Evolutionary conservation across 2,329 filamentous ascomycete genomes (phyloP).

Genomic region (Coniochaeta pulveracea): DNA sequence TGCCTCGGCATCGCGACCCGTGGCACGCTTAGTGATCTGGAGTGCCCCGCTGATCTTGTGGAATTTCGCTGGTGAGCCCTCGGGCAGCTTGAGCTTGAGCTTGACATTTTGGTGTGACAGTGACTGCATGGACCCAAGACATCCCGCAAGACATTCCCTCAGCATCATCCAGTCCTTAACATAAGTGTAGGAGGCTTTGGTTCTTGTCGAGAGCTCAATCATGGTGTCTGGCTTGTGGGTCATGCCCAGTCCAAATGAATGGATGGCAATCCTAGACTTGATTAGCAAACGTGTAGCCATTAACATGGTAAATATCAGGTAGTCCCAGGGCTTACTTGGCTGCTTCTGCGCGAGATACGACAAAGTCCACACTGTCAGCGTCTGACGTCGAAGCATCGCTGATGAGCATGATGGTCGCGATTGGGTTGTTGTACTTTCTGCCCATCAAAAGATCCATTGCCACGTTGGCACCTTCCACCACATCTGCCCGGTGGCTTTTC

Average conservation of each 20-base stretch:
- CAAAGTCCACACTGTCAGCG: slow-evolving; percentile 91
- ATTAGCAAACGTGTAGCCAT: slow-evolving; percentile 12
- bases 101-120: slow-evolving; percentile 98
- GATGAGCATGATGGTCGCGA: slow-evolving; percentile 91
- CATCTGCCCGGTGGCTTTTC: slow-evolving; percentile 91
- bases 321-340: slow-evolving; percentile 85
- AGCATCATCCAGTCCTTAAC: slow-evolving; percentile 99
- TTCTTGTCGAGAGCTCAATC: slow-evolving; percentile 91
- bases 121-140: slow-evolving; percentile 81
- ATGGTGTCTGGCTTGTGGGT: slow-evolving; percentile 98
- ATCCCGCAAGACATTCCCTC: slow-evolving; percentile 88
- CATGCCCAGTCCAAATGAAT: slow-evolving; percentile 91
- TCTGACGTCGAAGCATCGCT: slow-evolving; percentile 95
- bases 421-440: slow-evolving; percentile 87
- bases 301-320: background rate
- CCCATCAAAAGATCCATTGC: slow-evolving; percentile 99
- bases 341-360: slow-evolving; percentile 90
- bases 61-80: slow-evolving; percentile 95
- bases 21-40: slow-evolving; percentile 92
- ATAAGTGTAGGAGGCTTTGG: slow-evolving; percentile 94
- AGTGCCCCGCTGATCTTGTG: slow-evolving; percentile 96
- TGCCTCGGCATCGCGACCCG: slow-evolving; percentile 87
- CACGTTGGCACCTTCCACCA: slow-evolving; percentile 94
- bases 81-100: slow-evolving; percentile 83
- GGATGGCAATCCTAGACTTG: slow-evolving; percentile 67